Percentiles rank a stretch among this genome's conserved stretches.
These are phyloP conservation scores for Cutaneotrichosporon sp. DNA, from an alignment of 1,284 basidiomycete genomes.

Conservation along the genomic window DNA sequence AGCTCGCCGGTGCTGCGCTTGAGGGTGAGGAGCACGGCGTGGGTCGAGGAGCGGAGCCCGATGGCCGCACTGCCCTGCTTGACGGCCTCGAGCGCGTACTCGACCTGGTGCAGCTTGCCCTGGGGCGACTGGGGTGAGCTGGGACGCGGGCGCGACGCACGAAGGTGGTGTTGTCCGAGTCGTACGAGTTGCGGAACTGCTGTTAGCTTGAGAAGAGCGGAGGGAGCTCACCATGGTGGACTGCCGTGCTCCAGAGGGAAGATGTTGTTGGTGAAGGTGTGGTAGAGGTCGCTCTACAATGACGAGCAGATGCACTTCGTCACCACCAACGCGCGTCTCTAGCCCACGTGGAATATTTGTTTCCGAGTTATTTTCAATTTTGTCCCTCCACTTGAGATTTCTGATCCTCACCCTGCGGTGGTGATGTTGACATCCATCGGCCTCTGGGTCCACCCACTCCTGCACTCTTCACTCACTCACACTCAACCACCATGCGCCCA, in stretches of 20 bases:
- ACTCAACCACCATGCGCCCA: conserved; percentile 46
- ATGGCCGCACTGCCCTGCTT: conserved; percentile 99
- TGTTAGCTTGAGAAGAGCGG: conserved; percentile 10
- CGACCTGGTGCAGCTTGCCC: conserved; percentile 72
- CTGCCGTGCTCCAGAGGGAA: conserved; percentile 7
- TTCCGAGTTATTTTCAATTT: conserved; percentile 15
- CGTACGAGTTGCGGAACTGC: conserved; percentile 61
- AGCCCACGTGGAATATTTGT: conserved; percentile 23
- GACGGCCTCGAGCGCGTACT: conserved; percentile 98
- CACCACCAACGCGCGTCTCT: conserved; percentile 10
- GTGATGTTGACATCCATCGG: not conserved
- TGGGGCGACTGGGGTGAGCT: conserved; percentile 43
- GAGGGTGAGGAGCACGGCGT: conserved; percentile 88
- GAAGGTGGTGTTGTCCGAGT: conserved; percentile 57
- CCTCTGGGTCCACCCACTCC: not conserved
- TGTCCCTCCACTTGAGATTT: conserved; percentile 27
- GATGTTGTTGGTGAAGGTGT: conserved; percentile 4
- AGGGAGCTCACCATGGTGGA: conserved; percentile 25
- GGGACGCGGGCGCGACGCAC: conserved; percentile 22
- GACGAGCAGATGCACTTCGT: not conserved
- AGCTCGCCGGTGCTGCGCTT: conserved; percentile 99
- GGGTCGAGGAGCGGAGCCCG: conserved; percentile 91
- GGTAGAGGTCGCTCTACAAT: conserved; percentile 1
- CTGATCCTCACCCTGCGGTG: too few species aligned
- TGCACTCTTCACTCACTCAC: not conserved